phyloP scores from a whole-genome alignment of 805 yeast genomes.

The Clavispora phyllophila region DNA sequence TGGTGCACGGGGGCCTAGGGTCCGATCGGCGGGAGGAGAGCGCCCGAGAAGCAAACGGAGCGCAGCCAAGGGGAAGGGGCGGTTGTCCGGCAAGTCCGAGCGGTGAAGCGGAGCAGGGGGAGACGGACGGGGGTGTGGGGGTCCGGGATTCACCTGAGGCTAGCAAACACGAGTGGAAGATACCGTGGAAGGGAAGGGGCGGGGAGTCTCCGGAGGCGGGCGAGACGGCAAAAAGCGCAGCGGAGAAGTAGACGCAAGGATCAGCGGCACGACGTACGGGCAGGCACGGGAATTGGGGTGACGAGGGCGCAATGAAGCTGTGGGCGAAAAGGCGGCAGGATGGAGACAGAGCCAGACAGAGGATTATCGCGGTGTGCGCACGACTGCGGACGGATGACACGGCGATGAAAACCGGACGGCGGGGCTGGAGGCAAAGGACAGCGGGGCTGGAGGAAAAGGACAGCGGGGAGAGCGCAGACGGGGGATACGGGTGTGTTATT shows the following conservation, averaged over 20 bases:
- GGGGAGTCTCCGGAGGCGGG: too few relatives aligned
- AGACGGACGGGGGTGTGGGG: too few relatives aligned
- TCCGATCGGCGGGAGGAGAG: too few relatives aligned
- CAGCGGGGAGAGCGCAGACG: background rate
- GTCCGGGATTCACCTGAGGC: too few relatives aligned
- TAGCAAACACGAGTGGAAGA: too few relatives aligned
- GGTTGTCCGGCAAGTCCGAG: too few relatives aligned
- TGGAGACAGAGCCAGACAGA: background rate
- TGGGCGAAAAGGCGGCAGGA: background rate
- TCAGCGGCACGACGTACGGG: background rate
- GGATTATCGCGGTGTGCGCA: background rate
- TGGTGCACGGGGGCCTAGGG: too few relatives aligned
- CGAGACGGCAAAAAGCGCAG: background rate
- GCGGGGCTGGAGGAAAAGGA: background rate
- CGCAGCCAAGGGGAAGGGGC: too few relatives aligned
- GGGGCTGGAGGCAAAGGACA: background rate
- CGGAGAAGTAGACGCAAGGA: background rate
- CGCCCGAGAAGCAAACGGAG: too few relatives aligned
- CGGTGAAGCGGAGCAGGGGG: too few relatives aligned
- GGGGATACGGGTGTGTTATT: too few relatives aligned
- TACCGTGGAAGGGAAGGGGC: too few relatives aligned
- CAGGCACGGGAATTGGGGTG: background rate
- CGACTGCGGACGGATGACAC: background rate
- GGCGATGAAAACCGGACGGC: background rate
- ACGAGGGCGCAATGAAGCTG: conserved; percentile 2